Conservation (phyloP, 768 basidiomycete genomes). For the Boletus coccyginus region DNA sequence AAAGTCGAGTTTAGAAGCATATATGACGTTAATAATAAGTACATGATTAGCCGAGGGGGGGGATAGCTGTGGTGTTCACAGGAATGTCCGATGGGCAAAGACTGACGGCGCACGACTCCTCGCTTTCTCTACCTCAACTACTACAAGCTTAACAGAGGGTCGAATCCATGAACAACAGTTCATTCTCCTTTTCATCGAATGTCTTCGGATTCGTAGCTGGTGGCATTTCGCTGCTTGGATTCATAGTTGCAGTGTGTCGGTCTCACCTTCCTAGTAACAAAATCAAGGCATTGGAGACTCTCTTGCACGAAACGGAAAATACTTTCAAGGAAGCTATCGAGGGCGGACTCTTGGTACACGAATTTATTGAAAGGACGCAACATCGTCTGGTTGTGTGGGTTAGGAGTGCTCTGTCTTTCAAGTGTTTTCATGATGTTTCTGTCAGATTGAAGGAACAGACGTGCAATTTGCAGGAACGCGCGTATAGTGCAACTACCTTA, state of each 20-base stretch:
- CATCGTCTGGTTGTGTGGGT: too few relatives aligned
- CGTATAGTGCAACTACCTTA: neutral
- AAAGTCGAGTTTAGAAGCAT: rapidly evolving
- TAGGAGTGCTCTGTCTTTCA: too few relatives aligned
- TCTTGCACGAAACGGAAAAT: conserved; percentile 1
- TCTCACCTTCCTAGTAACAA: conserved; percentile 7
- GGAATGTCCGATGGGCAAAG: too few relatives aligned
- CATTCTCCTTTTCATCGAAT: neutral
- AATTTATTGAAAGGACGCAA: too few relatives aligned
- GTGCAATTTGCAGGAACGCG: neutral
- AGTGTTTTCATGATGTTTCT: too few relatives aligned
- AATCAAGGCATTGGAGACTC: conserved; percentile 2
- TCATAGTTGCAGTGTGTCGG: neutral
- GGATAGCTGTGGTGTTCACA: too few relatives aligned
- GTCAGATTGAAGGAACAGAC: neutral
- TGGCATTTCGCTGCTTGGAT: neutral
- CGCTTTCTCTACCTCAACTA: too few relatives aligned
- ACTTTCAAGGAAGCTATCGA: conserved; percentile 1
- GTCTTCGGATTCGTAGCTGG: neutral
- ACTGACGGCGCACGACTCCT: too few relatives aligned
- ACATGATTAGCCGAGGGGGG: too few relatives aligned
- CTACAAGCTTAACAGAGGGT: too few relatives aligned
- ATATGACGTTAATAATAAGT: neutral
- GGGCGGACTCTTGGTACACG: neutral
- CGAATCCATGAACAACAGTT: too few relatives aligned